phyloP scores from a whole-genome alignment of 768 basidiomycete genomes.

The Amanita muscaria region DNA sequence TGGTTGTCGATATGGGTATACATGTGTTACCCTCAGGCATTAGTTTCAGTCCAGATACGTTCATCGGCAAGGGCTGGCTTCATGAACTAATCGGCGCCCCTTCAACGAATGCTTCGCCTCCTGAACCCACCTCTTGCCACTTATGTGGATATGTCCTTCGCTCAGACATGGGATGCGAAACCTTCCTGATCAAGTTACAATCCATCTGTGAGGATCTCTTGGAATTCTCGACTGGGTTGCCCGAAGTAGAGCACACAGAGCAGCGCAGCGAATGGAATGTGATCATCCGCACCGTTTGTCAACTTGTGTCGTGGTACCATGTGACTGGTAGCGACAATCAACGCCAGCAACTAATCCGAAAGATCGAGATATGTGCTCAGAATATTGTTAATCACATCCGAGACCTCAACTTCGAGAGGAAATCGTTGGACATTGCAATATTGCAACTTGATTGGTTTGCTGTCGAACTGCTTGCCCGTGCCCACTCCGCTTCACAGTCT shows the following conservation, averaged over 20 bases:
- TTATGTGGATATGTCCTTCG: conserved; percentile 36
- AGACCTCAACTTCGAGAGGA: conserved; percentile 22
- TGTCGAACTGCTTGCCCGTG: conserved; percentile 45
- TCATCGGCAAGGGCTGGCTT: conserved; percentile 53
- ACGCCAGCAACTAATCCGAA: conserved; percentile 18
- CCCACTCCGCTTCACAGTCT: conserved; percentile 19
- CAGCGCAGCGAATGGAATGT: conserved; percentile 30
- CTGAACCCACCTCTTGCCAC: conserved; percentile 22
- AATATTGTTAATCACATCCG: conserved; percentile 31
- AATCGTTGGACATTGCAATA: conserved; percentile 28
- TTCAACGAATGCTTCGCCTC: conserved; percentile 17
- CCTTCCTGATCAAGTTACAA: conserved; percentile 39
- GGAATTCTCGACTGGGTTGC: conserved; percentile 28
- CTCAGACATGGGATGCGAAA: conserved; percentile 30
- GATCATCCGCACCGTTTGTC: conserved; percentile 31
- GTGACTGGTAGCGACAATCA: conserved; percentile 26
- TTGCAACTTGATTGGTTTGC: conserved; percentile 54
- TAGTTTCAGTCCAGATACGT: conserved; percentile 42
- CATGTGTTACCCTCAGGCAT: conserved; percentile 40
- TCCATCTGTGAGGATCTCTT: conserved; percentile 36
- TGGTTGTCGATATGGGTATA: conserved; percentile 45
- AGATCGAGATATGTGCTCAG: conserved; percentile 28
- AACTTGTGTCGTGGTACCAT: conserved; percentile 39
- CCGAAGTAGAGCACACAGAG: conserved; percentile 23
- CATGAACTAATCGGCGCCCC: conserved; percentile 42